A percentile compares a stretch with the other conserved stretches of the same genome.
These are phyloP conservation scores for Linum lewisii DNA, from an alignment of 345 rosid genomes.

Conservation along the genomic window DNA sequence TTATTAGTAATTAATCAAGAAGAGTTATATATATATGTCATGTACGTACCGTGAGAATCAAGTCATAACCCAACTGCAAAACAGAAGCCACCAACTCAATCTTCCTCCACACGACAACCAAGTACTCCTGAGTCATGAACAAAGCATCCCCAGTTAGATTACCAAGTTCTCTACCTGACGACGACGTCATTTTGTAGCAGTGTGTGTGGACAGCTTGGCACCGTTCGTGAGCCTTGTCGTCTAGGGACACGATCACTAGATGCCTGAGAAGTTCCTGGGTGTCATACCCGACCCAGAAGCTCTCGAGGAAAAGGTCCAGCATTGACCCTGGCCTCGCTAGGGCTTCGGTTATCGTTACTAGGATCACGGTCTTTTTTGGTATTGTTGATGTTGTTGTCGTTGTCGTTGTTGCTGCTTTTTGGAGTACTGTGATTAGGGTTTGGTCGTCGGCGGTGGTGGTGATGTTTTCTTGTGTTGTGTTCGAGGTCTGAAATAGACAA, in stretches of 20 bases:
- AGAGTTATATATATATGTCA: not conserved
- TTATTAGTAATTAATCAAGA: too few species aligned
- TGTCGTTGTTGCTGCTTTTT: too few species aligned
- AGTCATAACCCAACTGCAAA: constrained; percentile 31
- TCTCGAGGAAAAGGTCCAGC: constrained; percentile 44
- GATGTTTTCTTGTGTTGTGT: too few species aligned
- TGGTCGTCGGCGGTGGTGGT: too few species aligned
- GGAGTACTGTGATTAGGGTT: too few species aligned
- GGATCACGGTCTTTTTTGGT: constrained; percentile 22
- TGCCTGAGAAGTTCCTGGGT: constrained; percentile 34
- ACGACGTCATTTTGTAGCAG: constrained; percentile 25
- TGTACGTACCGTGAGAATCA: constrained; percentile 33
- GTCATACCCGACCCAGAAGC: constrained; percentile 32
- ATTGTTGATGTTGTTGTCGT: too few species aligned
- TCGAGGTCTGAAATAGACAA: too few species aligned
- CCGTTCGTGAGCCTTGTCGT: constrained; percentile 25
- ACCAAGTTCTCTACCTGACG: too few species aligned
- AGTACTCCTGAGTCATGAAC: constrained; percentile 8
- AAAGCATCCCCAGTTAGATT: constrained; percentile 3
- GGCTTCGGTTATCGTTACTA: constrained; percentile 29
- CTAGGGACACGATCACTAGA: constrained; percentile 35
- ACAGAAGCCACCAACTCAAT: constrained; percentile 18
- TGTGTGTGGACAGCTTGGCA: constrained; percentile 29
- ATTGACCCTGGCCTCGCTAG: constrained; percentile 35
- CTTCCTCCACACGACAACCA: constrained; percentile 12